Evolutionary conservation across 306 rosid species (phyloP).

Genomic region (Boehmeria nivea): DNA sequence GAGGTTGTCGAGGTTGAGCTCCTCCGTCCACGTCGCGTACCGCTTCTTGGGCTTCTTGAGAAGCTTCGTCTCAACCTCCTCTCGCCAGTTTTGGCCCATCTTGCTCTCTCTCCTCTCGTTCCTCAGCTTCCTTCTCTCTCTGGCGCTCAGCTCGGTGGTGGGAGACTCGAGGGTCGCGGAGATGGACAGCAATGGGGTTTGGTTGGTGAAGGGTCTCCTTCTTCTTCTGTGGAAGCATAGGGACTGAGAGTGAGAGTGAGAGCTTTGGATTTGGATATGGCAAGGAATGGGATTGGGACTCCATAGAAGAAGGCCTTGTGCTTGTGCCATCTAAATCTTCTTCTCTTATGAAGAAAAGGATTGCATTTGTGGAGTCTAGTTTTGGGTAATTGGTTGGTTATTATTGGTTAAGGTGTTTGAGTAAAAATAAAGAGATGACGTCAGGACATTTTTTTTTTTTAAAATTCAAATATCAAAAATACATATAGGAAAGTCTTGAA

Average conservation of each 20-base stretch:
- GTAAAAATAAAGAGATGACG: too few relatives aligned
- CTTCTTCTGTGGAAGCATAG: too few relatives aligned
- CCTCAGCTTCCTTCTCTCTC: constrained; percentile 62
- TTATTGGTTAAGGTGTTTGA: too few relatives aligned
- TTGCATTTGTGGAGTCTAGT: too few relatives aligned
- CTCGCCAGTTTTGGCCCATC: constrained; percentile 61
- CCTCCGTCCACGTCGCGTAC: constrained; percentile 53
- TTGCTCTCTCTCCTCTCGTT: constrained; percentile 70
- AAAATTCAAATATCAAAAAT: too few relatives aligned
- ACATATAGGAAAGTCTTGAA: too few relatives aligned
- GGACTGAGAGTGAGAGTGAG: constrained; percentile 6
- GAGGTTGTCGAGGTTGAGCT: constrained; percentile 69
- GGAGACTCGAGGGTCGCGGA: constrained; percentile 44
- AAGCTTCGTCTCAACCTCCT: constrained; percentile 69
- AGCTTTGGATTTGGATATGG: constrained; percentile 18
- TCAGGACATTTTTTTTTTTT: too few relatives aligned
- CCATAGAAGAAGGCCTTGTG: constrained; percentile 45
- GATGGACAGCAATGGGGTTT: constrained; percentile 20
- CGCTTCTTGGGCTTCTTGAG: constrained; percentile 65
- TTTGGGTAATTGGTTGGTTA: too few relatives aligned
- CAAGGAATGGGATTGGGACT: constrained; percentile 30
- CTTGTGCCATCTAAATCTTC: constrained; percentile 44
- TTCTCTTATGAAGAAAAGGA: too few relatives aligned
- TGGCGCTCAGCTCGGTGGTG: constrained; percentile 38
- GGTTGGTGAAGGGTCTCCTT: too few relatives aligned